These are phyloP conservation scores for Lasiodiplodia hormozganensis DNA, from an alignment of 2,329 filamentous ascomycete species.

Conservation along the genomic window DNA sequence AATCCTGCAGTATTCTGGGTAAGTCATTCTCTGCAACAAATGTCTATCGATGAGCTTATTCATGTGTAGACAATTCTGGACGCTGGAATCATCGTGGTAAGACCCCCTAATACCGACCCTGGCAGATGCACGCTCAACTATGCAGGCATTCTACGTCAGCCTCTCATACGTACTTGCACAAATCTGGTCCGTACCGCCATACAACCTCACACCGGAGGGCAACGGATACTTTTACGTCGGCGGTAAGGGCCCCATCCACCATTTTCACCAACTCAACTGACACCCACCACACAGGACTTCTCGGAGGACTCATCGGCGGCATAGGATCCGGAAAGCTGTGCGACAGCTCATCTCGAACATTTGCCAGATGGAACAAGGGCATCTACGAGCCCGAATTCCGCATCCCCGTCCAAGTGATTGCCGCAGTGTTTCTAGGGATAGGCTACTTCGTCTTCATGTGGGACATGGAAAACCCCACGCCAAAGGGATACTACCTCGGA, in stretches of 20 bases:
- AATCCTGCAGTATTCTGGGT: constrained; percentile 37
- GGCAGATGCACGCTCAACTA: neutral
- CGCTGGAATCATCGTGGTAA: constrained; percentile 14
- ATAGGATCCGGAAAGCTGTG: constrained; percentile 35
- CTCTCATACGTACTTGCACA: constrained; percentile 38
- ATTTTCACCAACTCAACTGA: neutral
- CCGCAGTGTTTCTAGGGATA: constrained; percentile 33
- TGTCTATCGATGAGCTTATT: neutral
- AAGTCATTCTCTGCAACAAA: too few species aligned
- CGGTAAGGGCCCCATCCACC: neutral
- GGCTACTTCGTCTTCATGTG: constrained; percentile 37
- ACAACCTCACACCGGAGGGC: constrained; percentile 35
- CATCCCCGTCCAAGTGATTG: constrained; percentile 35
- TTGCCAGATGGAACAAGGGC: constrained; percentile 33
- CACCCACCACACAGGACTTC: constrained; percentile 32
- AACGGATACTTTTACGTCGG: constrained; percentile 37
- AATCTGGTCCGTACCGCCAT: constrained; percentile 31
- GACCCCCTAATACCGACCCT: neutral
- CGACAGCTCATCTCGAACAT: constrained; percentile 32
- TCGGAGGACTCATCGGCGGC: constrained; percentile 36
- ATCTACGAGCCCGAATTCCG: constrained; percentile 37
- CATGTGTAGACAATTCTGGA: neutral
- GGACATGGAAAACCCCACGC: constrained; percentile 33
- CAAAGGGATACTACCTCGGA: constrained; percentile 31
- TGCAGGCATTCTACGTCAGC: constrained; percentile 37